These are phyloP conservation scores for Zalerion maritima DNA, from an alignment of 495 filamentous ascomycete genomes.

Conservation along the genomic window DNA sequence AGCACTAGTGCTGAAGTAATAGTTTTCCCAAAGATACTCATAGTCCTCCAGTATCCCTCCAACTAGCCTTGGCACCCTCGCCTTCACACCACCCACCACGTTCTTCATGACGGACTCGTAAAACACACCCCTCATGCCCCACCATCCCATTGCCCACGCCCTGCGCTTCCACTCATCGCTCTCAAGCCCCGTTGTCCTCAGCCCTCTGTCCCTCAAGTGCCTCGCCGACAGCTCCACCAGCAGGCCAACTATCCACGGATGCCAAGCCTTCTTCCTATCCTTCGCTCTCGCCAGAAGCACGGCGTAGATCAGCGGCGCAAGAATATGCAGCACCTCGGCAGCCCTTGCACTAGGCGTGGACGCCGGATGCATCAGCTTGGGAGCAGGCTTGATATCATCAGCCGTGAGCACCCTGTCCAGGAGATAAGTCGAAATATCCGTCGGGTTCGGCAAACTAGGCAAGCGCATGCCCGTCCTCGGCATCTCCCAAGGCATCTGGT, in stretches of 20 bases:
- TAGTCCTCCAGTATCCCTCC: constrained; percentile 84
- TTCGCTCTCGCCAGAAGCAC: constrained; percentile 58
- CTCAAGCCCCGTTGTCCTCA: constrained; percentile 72
- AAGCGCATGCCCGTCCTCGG: constrained; percentile 77
- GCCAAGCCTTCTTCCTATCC: constrained; percentile 53
- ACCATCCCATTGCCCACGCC: constrained; percentile 86
- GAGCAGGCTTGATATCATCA: constrained; percentile 88
- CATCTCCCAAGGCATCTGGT: constrained; percentile 71
- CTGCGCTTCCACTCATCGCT: constrained; percentile 72
- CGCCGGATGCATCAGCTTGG: constrained; percentile 61
- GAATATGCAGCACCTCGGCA: constrained; percentile 80
- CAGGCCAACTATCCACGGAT: constrained; percentile 81
- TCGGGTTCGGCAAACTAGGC: constrained; percentile 61
- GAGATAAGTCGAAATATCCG: constrained; percentile 71
- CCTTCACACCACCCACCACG: constrained; percentile 54
- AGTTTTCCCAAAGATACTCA: constrained; percentile 94
- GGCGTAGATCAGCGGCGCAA: constrained; percentile 81
- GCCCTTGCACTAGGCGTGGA: constrained; percentile 55
- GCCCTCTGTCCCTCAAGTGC: constrained; percentile 60
- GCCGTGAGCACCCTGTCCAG: constrained; percentile 85
- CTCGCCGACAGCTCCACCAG: constrained; percentile 76
- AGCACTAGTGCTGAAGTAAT: constrained; percentile 58
- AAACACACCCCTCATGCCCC: constrained; percentile 87
- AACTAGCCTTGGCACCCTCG: constrained; percentile 62
- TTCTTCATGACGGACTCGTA: constrained; percentile 88